These are phyloP conservation scores for Geranium brycei DNA, from an alignment of 345 rosid genomes.

Conservation along the genomic window DNA sequence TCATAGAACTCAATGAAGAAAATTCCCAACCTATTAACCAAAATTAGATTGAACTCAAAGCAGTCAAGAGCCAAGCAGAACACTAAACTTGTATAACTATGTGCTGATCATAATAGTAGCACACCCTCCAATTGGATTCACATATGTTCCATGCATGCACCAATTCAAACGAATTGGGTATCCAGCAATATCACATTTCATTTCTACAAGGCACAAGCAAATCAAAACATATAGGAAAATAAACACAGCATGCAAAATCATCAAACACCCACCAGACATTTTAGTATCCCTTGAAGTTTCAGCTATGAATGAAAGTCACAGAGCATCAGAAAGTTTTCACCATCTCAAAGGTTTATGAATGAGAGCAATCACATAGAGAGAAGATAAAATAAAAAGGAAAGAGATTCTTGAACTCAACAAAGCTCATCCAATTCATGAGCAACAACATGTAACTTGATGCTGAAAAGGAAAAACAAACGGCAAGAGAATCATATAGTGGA, in stretches of 20 bases:
- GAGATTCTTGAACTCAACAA: slow-evolving; percentile 28
- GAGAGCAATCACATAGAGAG: slow-evolving; percentile 6
- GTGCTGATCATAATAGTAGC: neutral
- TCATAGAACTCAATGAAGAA: neutral
- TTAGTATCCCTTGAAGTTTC: slow-evolving; percentile 5
- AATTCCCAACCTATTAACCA: neutral
- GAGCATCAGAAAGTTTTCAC: neutral
- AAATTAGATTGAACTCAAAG: neutral
- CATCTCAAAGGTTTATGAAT: slow-evolving; percentile 8
- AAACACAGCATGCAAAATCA: slow-evolving; percentile 3
- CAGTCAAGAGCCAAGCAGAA: neutral
- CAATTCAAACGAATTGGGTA: neutral
- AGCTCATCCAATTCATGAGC: slow-evolving; percentile 19
- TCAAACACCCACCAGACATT: slow-evolving; percentile 34
- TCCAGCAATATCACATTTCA: neutral
- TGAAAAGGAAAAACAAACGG: slow-evolving; percentile 9
- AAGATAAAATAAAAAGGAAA: slow-evolving; percentile 1
- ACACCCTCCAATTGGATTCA: neutral
- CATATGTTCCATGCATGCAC: neutral
- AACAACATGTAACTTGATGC: slow-evolving; percentile 11
- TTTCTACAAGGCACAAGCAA: neutral
- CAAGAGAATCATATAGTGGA: slow-evolving; percentile 21
- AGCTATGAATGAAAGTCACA: slow-evolving; percentile 10
- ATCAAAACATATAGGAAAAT: slow-evolving; percentile 1
- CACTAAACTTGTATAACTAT: neutral